Evolutionary conservation across 2,329 filamentous ascomycete species (phyloP).

Genomic region (Ascochyta fabae): DNA sequence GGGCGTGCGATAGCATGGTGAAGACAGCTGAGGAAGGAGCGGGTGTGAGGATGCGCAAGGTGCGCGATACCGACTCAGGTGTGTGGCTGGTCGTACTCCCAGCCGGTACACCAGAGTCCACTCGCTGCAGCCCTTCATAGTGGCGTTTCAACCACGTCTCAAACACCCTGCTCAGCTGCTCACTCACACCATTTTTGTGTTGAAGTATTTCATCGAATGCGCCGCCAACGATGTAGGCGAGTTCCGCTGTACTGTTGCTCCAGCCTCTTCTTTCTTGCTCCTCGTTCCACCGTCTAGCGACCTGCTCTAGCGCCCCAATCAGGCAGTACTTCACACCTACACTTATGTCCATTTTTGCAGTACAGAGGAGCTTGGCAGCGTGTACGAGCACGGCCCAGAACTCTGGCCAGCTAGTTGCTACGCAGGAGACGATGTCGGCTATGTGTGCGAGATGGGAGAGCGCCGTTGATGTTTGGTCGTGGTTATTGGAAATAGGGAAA

Average conservation of each 20-base stretch:
- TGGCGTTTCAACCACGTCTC: slow-evolving; percentile 9
- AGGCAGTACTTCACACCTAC: slow-evolving; percentile 63
- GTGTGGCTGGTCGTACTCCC: too few species aligned
- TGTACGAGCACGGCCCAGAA: slow-evolving; percentile 68
- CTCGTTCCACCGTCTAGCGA: slow-evolving; percentile 17
- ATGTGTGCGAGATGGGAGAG: slow-evolving; percentile 59
- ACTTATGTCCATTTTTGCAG: slow-evolving; percentile 63
- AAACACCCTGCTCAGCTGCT: slow-evolving; percentile 13
- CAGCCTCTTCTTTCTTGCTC: not conserved
- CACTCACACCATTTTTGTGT: slow-evolving; percentile 3
- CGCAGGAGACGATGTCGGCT: slow-evolving; percentile 34
- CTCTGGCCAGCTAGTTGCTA: slow-evolving; percentile 34
- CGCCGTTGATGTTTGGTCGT: slow-evolving; percentile 63
- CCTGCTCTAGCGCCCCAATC: slow-evolving; percentile 52
- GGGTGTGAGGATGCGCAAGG: slow-evolving; percentile 13
- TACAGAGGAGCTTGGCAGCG: slow-evolving; percentile 62
- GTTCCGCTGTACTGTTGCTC: not conserved
- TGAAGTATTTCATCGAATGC: slow-evolving; percentile 9
- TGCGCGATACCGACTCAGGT: too few species aligned
- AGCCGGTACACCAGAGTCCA: too few species aligned
- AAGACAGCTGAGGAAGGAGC: slow-evolving; percentile 66
- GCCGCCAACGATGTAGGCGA: not conserved
- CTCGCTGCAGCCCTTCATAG: not conserved
- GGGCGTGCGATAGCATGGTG: slow-evolving; percentile 55
- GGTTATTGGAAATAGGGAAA: slow-evolving; percentile 58